Conservation (phyloP, 2,329 filamentous ascomycete genomes). For the Aschersonia sp. region DNA sequence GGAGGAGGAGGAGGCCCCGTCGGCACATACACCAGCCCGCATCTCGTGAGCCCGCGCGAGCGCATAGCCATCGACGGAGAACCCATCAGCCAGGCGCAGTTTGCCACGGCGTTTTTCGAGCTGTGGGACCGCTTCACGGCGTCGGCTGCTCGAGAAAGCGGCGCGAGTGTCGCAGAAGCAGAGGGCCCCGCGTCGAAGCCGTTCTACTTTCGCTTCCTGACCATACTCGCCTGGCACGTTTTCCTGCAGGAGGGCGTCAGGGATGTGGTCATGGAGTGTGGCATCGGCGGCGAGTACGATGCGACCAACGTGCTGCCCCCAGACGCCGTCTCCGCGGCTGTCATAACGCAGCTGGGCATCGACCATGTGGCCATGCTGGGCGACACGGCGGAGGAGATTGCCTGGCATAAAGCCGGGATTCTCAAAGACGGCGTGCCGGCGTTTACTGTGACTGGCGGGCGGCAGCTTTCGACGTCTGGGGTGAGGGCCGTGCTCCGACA, state of each 20-base stretch:
- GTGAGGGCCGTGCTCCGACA: conserved; percentile 39
- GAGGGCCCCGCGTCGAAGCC: conserved; percentile 55
- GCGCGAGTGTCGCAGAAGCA: conserved; percentile 23
- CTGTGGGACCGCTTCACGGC: conserved; percentile 53
- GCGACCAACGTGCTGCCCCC: conserved; percentile 68
- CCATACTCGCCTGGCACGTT: conserved; percentile 72
- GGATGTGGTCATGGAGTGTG: conserved; percentile 77
- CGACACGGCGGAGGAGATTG: conserved; percentile 61
- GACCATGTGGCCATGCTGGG: conserved; percentile 77
- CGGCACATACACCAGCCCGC: conserved; percentile 75
- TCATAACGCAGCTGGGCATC: conserved; percentile 69
- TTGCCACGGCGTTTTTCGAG: conserved; percentile 69
- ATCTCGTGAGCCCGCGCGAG: conserved; percentile 71
- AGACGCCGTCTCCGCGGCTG: conserved; percentile 51
- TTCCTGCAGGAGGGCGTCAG: conserved; percentile 65
- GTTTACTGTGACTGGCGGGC: conserved; percentile 17
- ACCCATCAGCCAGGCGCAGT: conserved; percentile 53
- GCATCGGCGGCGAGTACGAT: conserved; percentile 88
- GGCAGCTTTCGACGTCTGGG: conserved; percentile 18
- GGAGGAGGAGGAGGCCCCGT: conserved; percentile 19
- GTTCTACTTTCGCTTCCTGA: conserved; percentile 85
- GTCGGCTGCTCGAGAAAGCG: conserved; percentile 17
- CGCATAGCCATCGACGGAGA: conserved; percentile 67
- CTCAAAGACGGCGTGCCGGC: conserved; percentile 47
- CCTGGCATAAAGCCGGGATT: conserved; percentile 87